phyloP scores from a whole-genome alignment of 2,329 filamentous ascomycete genomes.

The Volutella citrinella region DNA sequence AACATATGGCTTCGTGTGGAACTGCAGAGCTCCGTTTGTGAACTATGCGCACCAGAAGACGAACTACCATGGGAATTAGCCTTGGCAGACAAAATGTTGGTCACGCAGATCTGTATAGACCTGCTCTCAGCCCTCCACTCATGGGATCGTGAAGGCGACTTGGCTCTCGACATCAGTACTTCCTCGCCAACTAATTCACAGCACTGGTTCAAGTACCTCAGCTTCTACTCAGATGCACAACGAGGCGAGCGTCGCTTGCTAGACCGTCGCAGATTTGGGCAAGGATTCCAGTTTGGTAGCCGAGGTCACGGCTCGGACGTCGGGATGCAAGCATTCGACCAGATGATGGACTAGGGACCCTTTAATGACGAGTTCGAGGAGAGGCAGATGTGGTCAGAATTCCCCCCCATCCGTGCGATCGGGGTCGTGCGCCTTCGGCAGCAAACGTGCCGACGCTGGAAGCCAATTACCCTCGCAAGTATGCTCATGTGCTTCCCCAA shows the following conservation, averaged over 20 bases:
- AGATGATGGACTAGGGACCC: conserved; percentile 21
- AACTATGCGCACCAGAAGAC: conserved; percentile 3
- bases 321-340: conserved; percentile 13
- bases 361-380: conserved; percentile 21
- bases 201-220: conserved; percentile 31
- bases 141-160: conserved; percentile 24
- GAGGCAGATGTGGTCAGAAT: conserved; percentile 24
- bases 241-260: neutral
- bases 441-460: conserved; percentile 32
- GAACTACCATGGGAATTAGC: conserved; percentile 4
- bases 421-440: conserved; percentile 31
- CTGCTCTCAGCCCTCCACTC: conserved; percentile 28
- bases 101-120: conserved; percentile 18
- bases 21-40: conserved; percentile 16
- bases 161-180: conserved; percentile 32
- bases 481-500: too few species aligned
- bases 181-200: conserved; percentile 31
- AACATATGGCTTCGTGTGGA: conserved; percentile 23
- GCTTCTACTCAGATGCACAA: conserved; percentile 12
- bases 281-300: too few species aligned
- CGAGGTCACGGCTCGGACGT: too few species aligned
- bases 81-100: conserved; percentile 13
- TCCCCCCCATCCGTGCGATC: conserved; percentile 28
- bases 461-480: too few species aligned
- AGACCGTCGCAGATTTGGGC: too few species aligned